A percentile compares a stretch with the other conserved stretches of the same genome.
These are phyloP conservation scores for Kazachstania africana DNA, from an alignment of 805 yeast species.

Conservation along the genomic window DNA sequence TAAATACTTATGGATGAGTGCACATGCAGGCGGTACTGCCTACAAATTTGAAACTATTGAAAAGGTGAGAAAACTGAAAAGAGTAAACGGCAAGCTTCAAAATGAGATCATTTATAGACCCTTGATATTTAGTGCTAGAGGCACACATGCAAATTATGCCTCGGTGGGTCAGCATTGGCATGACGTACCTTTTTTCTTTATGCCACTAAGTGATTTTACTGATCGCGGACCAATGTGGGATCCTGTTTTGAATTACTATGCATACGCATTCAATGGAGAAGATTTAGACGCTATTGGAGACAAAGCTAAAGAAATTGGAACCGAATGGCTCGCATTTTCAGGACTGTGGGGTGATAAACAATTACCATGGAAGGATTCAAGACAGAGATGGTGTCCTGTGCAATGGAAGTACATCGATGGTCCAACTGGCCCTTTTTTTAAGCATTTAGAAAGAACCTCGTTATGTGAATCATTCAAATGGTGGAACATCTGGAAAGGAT, in stretches of 20 bases:
- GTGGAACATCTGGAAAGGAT: constrained; percentile 84
- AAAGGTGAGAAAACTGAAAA: constrained; percentile 42
- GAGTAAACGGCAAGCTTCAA: constrained; percentile 75
- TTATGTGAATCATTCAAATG: constrained; percentile 81
- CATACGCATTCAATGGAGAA: constrained; percentile 57
- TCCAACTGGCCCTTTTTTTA: constrained; percentile 79
- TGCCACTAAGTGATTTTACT: constrained; percentile 82
- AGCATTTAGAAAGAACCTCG: constrained; percentile 54
- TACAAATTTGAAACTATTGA: constrained; percentile 42
- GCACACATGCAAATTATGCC: constrained; percentile 95
- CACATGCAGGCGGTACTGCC: constrained; percentile 95
- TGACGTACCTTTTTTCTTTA: constrained; percentile 70
- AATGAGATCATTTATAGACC: constrained; percentile 53
- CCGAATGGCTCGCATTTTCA: constrained; percentile 64
- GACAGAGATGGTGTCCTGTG: constrained; percentile 80
- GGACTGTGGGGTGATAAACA: constrained; percentile 92
- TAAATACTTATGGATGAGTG: constrained; percentile 84
- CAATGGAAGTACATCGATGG: constrained; percentile 90
- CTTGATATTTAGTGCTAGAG: constrained; percentile 78
- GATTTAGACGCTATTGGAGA: constrained; percentile 29
- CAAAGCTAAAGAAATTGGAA: constrained; percentile 26
- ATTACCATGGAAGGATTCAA: constrained; percentile 50
- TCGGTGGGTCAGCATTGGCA: constrained; percentile 95
- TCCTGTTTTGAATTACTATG: constrained; percentile 70
- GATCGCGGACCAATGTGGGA: constrained; percentile 96